Base-by-base conservation (phyloP, 306 rosid species). In the Prunus dulcis region DNA sequence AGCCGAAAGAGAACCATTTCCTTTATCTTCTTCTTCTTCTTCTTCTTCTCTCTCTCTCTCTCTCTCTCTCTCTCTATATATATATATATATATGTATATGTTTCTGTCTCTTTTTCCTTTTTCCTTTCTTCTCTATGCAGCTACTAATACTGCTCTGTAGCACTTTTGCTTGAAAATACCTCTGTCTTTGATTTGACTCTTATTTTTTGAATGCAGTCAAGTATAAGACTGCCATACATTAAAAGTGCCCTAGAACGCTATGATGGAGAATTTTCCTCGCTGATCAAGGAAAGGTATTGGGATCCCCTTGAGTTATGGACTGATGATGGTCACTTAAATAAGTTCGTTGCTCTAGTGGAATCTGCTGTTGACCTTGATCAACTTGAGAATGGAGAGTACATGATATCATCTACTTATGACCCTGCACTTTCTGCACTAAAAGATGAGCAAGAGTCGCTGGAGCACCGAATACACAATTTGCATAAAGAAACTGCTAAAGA, bases 381-480 rank as follows among this genome's bases (percentile, higher is more conserved):
- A 87, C 90, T 95, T 47, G 97, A 90, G 87, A 92, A 84, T 61
- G 91, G 97, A 75, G 99, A 95, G 86, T 90, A 95, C 89, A 88
- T 95, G 91, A 95, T 95, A 81, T 82, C 97, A 47, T 81, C 99
- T 56, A 82, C 87, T 86, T 95, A 92, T 82, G 97, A 92, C 77
- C n/a, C 90, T 58, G 73, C 84, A 53, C 87, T 95, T 47, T 76
- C 93, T 61, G 82, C 86, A 70, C 84, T 92, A 67, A 92, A 86
- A 85, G 87, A 88, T 67, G 81, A 89, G 65, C 97, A 85, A 80
- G 97, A 89, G 72, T 86, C 82, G 43, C 79, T 90, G 68, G 93
- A 93, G 81, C 81, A 63, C 43, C 90, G 87, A 89, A 92, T 95
- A 81, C 93, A 89, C 56, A 77, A 81, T 70, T 83, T 92, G 87